Evolutionary conservation across 2,329 filamentous ascomycete genomes (phyloP).

Genomic region (Allantophomopsis lycopodina): DNA sequence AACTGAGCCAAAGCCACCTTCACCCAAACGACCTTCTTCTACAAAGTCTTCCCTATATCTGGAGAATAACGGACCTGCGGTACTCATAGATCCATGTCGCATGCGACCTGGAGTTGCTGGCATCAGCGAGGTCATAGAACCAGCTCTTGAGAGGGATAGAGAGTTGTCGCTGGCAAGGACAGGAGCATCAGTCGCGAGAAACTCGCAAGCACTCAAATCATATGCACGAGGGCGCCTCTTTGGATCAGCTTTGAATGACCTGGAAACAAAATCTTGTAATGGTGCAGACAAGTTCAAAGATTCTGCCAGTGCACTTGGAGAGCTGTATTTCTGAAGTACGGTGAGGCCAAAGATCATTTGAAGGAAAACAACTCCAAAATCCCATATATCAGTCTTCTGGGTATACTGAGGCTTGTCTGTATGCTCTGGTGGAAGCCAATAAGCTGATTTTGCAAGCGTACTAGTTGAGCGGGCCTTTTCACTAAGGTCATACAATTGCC

Average conservation of each 20-base stretch:
- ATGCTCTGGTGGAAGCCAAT: constrained; percentile 71
- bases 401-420: constrained; percentile 48
- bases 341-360: constrained; percentile 90
- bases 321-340: constrained; percentile 62
- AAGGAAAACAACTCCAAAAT: constrained; percentile 78
- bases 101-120: constrained; percentile 29
- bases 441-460: constrained; percentile 55
- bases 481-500: constrained; percentile 48
- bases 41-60: constrained; percentile 84
- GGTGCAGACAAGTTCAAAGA: constrained; percentile 59
- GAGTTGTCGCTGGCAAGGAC: constrained; percentile 28
- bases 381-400: constrained; percentile 86
- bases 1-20: constrained; percentile 91
- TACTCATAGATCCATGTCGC: constrained; percentile 48
- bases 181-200: constrained; percentile 50
- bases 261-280: constrained; percentile 66
- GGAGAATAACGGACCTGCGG: constrained; percentile 38
- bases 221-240: constrained; percentile 80
- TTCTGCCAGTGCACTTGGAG: constrained; percentile 61
- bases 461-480: constrained; percentile 36
- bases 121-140: constrained; percentile 26
- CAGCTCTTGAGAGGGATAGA: constrained; percentile 22
- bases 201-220: constrained; percentile 50
- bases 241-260: constrained; percentile 73
- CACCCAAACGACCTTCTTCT: constrained; percentile 77